Percentiles rank a stretch among this genome's conserved stretches.
These are phyloP conservation scores for Clitopilus hobsonii DNA, from an alignment of 768 basidiomycete genomes.

Conservation along the genomic window DNA sequence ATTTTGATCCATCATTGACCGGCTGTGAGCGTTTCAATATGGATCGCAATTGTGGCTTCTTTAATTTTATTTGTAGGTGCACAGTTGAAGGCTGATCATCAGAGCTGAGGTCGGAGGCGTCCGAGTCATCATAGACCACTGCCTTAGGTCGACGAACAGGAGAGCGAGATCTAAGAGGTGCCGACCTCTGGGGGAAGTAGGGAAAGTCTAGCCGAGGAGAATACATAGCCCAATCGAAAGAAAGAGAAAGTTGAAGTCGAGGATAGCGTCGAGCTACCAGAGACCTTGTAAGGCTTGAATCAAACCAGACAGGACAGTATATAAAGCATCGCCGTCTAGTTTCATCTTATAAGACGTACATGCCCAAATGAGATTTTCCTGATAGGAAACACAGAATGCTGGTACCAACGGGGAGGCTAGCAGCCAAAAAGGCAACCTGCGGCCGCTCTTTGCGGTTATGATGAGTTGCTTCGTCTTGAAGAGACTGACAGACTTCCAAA, in stretches of 20 bases:
- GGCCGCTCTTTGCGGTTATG: not conserved
- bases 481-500: not conserved
- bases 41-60: not conserved
- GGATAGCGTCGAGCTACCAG: not conserved
- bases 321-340: not conserved
- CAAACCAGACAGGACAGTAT: not conserved
- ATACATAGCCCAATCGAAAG: not conserved
- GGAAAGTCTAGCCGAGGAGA: not conserved
- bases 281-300: not conserved
- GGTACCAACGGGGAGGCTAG: not conserved
- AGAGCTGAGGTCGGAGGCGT: constrained; percentile 1
- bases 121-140: not conserved
- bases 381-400: not conserved
- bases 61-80: not conserved
- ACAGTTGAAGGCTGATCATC: not conserved
- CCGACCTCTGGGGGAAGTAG: not conserved
- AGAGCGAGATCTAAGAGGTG: not conserved
- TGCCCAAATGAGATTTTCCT: not conserved
- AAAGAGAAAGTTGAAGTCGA: not conserved
- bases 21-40: not conserved
- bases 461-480: not conserved
- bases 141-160: not conserved
- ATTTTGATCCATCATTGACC: not conserved
- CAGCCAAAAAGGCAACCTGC: not conserved
- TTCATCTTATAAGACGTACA: not conserved